Evolutionary conservation across 305 asterid species (phyloP).

Genomic region (Ajuga reptans): DNA sequence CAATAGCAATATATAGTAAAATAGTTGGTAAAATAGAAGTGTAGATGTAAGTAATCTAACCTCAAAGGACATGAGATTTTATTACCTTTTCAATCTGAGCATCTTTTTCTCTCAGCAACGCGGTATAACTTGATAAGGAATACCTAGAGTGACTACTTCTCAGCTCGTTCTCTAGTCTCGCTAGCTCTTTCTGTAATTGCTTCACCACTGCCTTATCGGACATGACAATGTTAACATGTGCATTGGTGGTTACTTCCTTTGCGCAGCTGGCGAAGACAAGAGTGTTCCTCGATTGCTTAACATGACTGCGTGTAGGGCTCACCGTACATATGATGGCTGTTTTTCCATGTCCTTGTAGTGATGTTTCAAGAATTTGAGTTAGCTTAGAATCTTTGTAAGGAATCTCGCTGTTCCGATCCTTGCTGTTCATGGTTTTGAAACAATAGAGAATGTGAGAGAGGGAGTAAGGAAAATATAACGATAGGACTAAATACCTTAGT

Average conservation of each 20-base stretch:
- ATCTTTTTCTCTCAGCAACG: conserved; percentile 47
- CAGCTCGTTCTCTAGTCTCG: conserved; percentile 47
- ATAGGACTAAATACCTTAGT: conserved; percentile 46
- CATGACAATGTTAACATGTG: conserved; percentile 40
- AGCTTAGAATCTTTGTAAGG: conserved; percentile 55
- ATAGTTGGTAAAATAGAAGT: no score
- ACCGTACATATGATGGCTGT: conserved; percentile 52
- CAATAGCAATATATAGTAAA: no score
- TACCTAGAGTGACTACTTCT: conserved; percentile 20
- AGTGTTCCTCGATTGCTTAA: conserved; percentile 52
- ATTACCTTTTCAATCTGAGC: conserved; percentile 49
- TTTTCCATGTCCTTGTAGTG: conserved; percentile 49
- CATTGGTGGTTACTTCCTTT: conserved; percentile 40
- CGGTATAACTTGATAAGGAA: conserved; percentile 20
- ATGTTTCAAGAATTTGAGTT: conserved; percentile 50
- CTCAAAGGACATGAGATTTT: background rate
- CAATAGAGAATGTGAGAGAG: background rate
- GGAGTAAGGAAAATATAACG: background rate
- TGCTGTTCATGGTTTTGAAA: conserved; percentile 32
- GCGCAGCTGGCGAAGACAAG: conserved; percentile 58
- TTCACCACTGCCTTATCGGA: conserved; percentile 46
- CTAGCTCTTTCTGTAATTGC: conserved; percentile 46
- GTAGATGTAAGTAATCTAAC: no score
- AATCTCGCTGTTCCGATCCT: conserved; percentile 38
- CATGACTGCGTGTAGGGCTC: conserved; percentile 51